Base-by-base conservation (phyloP, 345 rosid species). In the Euphorbia peplus region DNA sequence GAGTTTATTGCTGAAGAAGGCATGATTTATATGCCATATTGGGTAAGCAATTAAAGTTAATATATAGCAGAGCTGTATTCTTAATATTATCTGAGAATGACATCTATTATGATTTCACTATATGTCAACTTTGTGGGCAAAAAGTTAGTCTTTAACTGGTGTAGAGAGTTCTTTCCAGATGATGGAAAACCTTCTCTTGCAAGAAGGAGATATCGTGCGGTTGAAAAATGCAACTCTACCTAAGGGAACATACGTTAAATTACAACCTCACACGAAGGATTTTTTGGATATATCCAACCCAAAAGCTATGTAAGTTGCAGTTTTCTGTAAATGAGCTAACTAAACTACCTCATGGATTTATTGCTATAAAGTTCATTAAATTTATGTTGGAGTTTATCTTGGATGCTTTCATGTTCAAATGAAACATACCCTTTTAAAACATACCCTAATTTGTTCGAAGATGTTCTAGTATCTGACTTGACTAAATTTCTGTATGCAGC, bases 1-100 rank as follows among this genome's bases (percentile, higher is more conserved):
- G 99, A 95, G 88, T 91, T 95, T 69, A 87, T 91, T 73, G 98
- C 99, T 26, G 98, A 95, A 82, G 99, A 95, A 85, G 99, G 99
- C 78, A 90, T 91, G 97, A 95, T 95, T 66, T 92, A 92, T 75
- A 92, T 95, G 99, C 99, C 99, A 42, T 95, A 91, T 70, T 95
- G 99, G 98, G 97, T 95, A 81, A 28, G 80, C 67, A 52, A 28
- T 73, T 3, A 16, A 47, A n/a, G 16, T 8, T 1, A 1, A 44
- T 15, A 13, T 39, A 44, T 2, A 44, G 18, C 11, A 44, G 0
- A 15, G 16, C 50, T 44, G 14, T 44, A 44, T 44, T 44, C 15
- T 44, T 12, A 0, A 4, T 28, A 25, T 18, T 26, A 4, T 48
- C 8, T 13, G 19, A 4, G 51, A 5, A 44, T 12, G 18, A 1